Percentiles rank a stretch among this genome's conserved stretches.
These are phyloP conservation scores for Rhododendron henanense DNA, from an alignment of 148 eudicot genomes.

Conservation along the genomic window DNA sequence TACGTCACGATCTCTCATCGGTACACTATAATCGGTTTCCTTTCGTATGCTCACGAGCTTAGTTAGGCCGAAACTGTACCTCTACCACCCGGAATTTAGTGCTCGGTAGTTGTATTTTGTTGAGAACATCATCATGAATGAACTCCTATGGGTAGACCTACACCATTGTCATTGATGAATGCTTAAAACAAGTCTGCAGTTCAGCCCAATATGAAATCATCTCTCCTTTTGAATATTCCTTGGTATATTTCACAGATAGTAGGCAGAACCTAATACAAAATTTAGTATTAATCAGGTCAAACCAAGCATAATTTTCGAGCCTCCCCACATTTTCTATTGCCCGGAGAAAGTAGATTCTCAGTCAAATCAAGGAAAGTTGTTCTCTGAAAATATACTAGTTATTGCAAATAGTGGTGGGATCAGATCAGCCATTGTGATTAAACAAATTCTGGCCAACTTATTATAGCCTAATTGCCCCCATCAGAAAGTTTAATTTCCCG, in stretches of 20 bases:
- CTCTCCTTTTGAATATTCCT: background rate
- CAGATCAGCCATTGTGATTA: background rate
- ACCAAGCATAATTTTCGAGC: background rate
- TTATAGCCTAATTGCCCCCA: background rate
- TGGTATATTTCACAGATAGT: background rate
- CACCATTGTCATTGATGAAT: background rate
- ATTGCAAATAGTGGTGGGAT: background rate
- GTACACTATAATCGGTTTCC: background rate
- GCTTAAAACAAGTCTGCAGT: background rate
- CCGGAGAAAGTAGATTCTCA: constrained; percentile 9
- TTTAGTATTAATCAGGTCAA: background rate
- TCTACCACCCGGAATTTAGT: background rate
- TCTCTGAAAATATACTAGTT: background rate
- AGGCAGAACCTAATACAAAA: background rate
- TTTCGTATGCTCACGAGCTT: background rate
- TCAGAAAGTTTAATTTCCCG: background rate
- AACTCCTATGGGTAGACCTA: background rate
- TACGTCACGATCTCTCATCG: background rate
- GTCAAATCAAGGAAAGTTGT: background rate
- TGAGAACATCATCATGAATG: background rate
- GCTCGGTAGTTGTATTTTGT: background rate
- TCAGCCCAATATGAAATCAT: background rate
- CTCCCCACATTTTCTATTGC: background rate
- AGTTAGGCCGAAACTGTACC: background rate
- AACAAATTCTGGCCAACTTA: background rate